Evolutionary conservation across 805 yeast genomes (phyloP), one percentile per base, ranked within the genome.

Genomic region (Candida sakaeoensis): DNA sequence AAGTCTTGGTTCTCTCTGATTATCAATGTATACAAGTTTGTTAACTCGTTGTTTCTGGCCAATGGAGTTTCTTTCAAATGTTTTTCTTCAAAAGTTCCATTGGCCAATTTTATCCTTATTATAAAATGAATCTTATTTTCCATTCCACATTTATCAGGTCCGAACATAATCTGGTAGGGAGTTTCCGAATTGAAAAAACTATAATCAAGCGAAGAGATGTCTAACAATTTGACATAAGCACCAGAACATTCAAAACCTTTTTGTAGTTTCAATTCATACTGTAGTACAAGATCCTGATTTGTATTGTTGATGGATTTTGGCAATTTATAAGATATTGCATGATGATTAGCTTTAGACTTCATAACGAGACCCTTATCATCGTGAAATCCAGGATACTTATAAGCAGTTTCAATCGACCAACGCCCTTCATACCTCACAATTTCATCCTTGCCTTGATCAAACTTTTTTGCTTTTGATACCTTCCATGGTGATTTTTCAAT

Each of bases 81-180:
- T 58, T 85, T 82, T 61, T 86, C 89, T 56, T 81, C 85, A 44
- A 70, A 68, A 44, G 66, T 71, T 5, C 79, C 80, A 18, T 79
- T 69, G 18, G 53, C 44, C 33, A 79, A 80, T 57, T 76, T 74
- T 51, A 71, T 69, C 51, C 85, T 74, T 44, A 88, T 53, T 41
- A 88, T 85, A 49, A 89, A 77, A 54, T 85, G 95, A 24, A 90
- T 81, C 60, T 80, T 84, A 65, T 88, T 85, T 33, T 82, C 74
- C 39, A 79, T 56, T 2, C 95, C 95, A 65, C 97, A 90, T 58
- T 75, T 79, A 62, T 90, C 97, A 32, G 97, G 97, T 15, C 97
- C 97, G 66, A 90, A 90, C 91, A 90, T 84, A 47, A 90, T 65
- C 60, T 84, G 88, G 63, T 83, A 87, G 2, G 89, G 85, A 3